Evolutionary conservation across 2,329 filamentous ascomycete genomes (phyloP).

Genomic region (Thelonectria rubi): DNA sequence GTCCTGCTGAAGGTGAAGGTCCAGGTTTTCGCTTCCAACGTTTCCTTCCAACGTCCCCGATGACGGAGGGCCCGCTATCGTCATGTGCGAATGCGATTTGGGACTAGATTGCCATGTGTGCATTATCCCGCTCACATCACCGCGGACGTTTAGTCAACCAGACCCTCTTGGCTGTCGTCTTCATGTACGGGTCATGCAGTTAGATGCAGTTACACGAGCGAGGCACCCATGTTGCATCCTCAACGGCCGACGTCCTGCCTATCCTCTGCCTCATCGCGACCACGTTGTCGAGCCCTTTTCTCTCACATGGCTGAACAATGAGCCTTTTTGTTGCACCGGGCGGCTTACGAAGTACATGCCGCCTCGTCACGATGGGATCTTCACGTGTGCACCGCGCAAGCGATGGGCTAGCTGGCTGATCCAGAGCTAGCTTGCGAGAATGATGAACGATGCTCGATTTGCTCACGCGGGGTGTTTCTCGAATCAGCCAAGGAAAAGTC

Average conservation of each 20-base stretch:
- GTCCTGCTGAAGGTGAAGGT: constrained; percentile 23
- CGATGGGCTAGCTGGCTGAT: not conserved
- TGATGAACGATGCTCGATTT: constrained; percentile 7
- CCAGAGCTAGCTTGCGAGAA: not conserved
- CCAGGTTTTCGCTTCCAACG: constrained; percentile 15
- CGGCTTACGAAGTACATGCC: too few relatives aligned
- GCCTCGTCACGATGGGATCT: too few relatives aligned
- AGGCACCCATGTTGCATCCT: constrained; percentile 2
- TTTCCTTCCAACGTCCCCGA: constrained; percentile 10
- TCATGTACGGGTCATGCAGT: not conserved
- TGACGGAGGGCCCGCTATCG: constrained; percentile 24
- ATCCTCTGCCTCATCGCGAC: not conserved
- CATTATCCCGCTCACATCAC: not conserved
- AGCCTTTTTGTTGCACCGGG: not conserved
- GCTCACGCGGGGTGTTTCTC: constrained; percentile 16
- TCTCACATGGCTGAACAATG: not conserved
- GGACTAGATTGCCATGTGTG: not conserved
- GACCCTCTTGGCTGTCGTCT: constrained; percentile 1
- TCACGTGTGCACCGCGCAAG: not conserved
- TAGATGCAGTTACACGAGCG: constrained; percentile 9
- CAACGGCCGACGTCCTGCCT: constrained; percentile 9
- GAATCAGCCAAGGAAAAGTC: constrained; percentile 8
- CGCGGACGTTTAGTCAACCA: not conserved
- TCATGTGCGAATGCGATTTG: not conserved
- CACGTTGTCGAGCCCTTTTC: not conserved